A percentile compares a stretch with the other conserved stretches of the same genome.
Evolutionary conservation across 139 green algal species (phyloP).

Genomic region (Parachlorella kessleri): DNA sequence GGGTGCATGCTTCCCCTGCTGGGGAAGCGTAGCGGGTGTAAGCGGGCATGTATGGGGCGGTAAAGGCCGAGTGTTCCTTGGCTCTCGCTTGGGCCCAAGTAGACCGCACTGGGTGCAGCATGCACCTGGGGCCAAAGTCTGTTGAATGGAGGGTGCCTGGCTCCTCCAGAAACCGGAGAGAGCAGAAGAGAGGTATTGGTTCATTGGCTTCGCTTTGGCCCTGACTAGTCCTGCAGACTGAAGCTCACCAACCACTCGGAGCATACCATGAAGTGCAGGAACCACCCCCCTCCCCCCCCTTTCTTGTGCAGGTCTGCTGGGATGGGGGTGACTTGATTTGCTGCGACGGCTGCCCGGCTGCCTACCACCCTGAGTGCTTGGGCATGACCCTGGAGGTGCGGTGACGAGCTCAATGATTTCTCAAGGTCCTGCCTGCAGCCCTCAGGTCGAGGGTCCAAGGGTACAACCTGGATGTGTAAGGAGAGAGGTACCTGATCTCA

Average conservation of each 20-base stretch:
- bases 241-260: neutral
- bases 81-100: neutral
- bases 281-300: neutral
- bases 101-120: neutral
- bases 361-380: slow-evolving; percentile 66
- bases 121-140: neutral
- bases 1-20: neutral
- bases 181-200: neutral
- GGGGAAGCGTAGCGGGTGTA: no score
- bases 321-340: slow-evolving; percentile 70
- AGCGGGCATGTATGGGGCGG: no score
- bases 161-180: neutral
- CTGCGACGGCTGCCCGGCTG: slow-evolving; percentile 65
- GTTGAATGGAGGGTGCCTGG: neutral
- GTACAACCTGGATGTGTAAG: no score
- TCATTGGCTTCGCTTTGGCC: no score
- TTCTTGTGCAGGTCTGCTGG: slow-evolving; percentile 56
- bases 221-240: neutral
- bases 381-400: slow-evolving; percentile 29
- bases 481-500: no score
- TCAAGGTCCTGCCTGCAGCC: no score
- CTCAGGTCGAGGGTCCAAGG: no score
- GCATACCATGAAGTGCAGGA: neutral
- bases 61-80: no score
- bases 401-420: no score